Evolutionary conservation across 306 rosid species (phyloP), one percentile per base, ranked within the genome.

Genomic region (Urtica urens): DNA sequence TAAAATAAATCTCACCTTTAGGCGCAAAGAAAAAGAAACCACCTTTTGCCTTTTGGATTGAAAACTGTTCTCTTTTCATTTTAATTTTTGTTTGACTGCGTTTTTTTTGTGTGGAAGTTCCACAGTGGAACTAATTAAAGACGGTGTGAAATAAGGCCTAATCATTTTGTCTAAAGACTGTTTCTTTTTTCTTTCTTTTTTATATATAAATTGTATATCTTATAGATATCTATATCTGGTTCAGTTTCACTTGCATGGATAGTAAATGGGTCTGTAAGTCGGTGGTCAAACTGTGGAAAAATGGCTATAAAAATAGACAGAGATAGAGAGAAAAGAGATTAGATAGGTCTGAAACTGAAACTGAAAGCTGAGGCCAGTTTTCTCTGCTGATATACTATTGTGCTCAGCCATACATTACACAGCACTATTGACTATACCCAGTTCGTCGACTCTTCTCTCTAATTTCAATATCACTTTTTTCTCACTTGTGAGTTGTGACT

Each of bases 81-180:
- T n/a, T n/a, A n/a, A n/a, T 28, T 28, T 28, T 10, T 28, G 4
- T 28, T 28, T 28, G 18, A 38, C 18, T 13, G 10, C 10, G n/a
- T 34, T 7, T 10, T 0, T 10, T 1, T 34, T 34, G 7, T 10
- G 4, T 15, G n/a, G 3, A 3, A 34, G n/a, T 34, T 15, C 10
- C n/a, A 10, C n/a, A 34, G n/a, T 15, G 3, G 14, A 11, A 25
- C 39, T 51, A 23, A 18, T 18, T 44, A 41, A 33, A 39, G 23
- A 20, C 18, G 38, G 62, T 38, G 42, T 54, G 56, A 54, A 62
- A 54, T n/a, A 44, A 31, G 41, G 29, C 29, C 68, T 23, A 54
- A 63, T 63, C 62, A 63, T 63, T 63, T 38, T 63, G 62, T 46
- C 68, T 46, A 42, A 21, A 25, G 55, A 46, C 35, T 46, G 35